Evolutionary conservation across 2,329 filamentous ascomycete genomes (phyloP), one percentile per base, ranked within the genome.

Genomic region (Biscogniauxia sp.): DNA sequence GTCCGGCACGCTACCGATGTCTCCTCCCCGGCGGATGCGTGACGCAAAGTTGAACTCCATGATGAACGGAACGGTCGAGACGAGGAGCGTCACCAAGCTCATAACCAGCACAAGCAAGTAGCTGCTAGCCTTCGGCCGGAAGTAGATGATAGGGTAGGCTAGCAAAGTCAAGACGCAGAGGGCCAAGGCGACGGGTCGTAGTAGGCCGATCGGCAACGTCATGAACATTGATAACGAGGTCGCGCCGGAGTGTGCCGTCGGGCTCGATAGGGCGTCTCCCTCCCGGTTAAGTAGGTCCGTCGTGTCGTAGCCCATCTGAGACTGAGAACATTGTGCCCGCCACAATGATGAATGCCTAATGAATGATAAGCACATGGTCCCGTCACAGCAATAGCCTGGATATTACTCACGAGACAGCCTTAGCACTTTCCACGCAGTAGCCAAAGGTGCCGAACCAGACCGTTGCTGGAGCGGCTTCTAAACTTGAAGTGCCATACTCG

Each of bases 361-460:
- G 13, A 45, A 17, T 45, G 17, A n/a, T 45, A n/a, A 45, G 37
- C 17, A 45, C 17, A 20, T 15, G 53, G 53, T 1, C 1, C 37
- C 17, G 15, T 13, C 23, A 13, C 52, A 52, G 20, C 58, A 63
- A 37, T 54, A 15, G 6, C 25, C 51, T 6, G 49, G 15, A 20
- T 7, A 37, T 13, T 53, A 61, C 64, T 61, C 1, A 64, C 64
- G 54, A 19, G 51, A 20, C 25, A n/a, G 57, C 53, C n/a, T 32
- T 58, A n/a, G 20, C 19, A 15, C 55, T 25, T 1, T 49, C n/a
- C 3, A 56, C 54, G 32, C 64, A 66, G 41, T 64, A 64, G 4
- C 64, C 64, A 3, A 54, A 13, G 20, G 28, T 55, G 37, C 59
- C 20, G 19, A 66, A 61, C 64, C 64, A 66, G 15, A 56, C 55